A percentile compares a stretch with the other conserved stretches of the same genome.
phyloP scores from a whole-genome alignment of 2,329 filamentous ascomycete species.

The Ascochyta clinopodiicola region DNA sequence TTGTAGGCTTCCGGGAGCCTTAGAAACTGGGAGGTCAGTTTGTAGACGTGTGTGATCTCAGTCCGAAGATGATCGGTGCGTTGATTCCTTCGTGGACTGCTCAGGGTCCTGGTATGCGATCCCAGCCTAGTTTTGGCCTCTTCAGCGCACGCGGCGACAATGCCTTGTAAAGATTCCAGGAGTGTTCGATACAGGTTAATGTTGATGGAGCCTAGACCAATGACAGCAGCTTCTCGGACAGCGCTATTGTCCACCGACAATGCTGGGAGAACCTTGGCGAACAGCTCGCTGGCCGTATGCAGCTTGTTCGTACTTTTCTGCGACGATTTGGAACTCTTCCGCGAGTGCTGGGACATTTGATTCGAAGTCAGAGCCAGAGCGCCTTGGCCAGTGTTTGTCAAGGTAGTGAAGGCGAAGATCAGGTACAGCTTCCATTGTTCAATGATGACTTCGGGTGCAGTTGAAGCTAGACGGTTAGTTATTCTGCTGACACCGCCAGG shows the following conservation, averaged over 20 bases:
- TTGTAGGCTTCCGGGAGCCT: conserved; percentile 78
- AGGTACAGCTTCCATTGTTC: conserved; percentile 99
- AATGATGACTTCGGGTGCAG: conserved; percentile 83
- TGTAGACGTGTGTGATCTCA: conserved; percentile 95
- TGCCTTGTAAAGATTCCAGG: conserved; percentile 86
- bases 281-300: conserved; percentile 84
- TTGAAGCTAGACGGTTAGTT: conserved; percentile 65
- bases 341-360: conserved; percentile 73
- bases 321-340: conserved; percentile 78
- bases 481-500: conserved; percentile 62
- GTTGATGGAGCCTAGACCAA: conserved; percentile 93
- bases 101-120: conserved; percentile 80
- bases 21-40: conserved; percentile 88
- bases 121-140: conserved; percentile 82
- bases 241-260: conserved; percentile 79
- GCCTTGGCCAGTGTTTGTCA: conserved; percentile 75
- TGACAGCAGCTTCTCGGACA: conserved; percentile 87
- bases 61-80: conserved; percentile 88
- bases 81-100: conserved; percentile 75
- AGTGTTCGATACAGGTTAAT: conserved; percentile 90
- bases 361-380: conserved; percentile 64
- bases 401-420: conserved; percentile 94
- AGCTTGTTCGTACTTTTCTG: conserved; percentile 76
- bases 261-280: conserved; percentile 89
- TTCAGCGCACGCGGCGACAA: conserved; percentile 84